A percentile compares a stretch with the other conserved stretches of the same genome.
phyloP scores from a whole-genome alignment of 1,284 basidiomycete species.

The Peniophora sp. region DNA sequence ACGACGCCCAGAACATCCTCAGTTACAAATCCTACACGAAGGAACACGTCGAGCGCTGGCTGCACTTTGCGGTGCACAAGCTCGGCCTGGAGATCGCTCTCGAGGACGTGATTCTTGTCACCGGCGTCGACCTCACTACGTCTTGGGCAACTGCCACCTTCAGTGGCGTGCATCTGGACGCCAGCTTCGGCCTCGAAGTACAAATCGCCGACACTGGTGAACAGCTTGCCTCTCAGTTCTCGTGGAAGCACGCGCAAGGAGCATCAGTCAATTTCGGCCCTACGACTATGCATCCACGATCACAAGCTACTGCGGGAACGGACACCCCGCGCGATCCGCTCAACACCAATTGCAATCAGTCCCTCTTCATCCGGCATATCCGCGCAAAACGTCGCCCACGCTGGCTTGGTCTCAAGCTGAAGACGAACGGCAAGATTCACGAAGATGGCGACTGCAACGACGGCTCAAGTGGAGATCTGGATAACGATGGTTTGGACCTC shows the following conservation, averaged over 20 bases:
- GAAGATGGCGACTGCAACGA: not conserved
- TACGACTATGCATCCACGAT: not conserved
- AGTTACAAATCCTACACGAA: constrained; percentile 2
- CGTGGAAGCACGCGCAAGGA: not conserved
- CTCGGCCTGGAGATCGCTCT: constrained; percentile 3
- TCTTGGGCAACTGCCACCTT: constrained; percentile 5
- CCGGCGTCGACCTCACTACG: constrained; percentile 3
- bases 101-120: constrained; percentile 8
- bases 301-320: too few relatives aligned
- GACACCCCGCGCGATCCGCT: not conserved
- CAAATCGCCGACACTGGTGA: not conserved
- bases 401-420: not conserved
- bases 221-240: not conserved
- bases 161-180: not conserved
- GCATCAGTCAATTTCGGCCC: not conserved
- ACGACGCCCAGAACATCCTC: not conserved
- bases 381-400: not conserved
- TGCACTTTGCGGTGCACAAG: not conserved
- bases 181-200: not conserved
- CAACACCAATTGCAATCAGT: constrained; percentile 5
- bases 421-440: not conserved
- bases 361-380: constrained; percentile 3
- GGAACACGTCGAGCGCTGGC: constrained; percentile 3
- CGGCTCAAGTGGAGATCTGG: not conserved
- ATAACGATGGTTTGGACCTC: not conserved